Evolutionary conservation across 768 basidiomycete genomes (phyloP), one percentile per base, ranked within the genome.

Genomic region (Mycena chlorophos): DNA sequence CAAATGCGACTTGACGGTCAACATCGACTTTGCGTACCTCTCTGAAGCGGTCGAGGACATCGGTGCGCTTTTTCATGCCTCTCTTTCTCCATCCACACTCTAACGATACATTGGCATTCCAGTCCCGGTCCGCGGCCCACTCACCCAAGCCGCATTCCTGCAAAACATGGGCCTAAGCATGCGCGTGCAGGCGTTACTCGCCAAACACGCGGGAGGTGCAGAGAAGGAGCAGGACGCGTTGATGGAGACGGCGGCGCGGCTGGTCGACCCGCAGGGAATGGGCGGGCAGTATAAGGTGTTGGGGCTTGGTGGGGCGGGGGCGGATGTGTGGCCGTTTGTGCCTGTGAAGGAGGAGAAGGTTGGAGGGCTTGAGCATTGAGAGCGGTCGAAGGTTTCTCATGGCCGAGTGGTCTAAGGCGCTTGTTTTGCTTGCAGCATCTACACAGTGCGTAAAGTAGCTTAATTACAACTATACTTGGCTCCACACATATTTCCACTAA

Each of bases 1-100:
- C 17, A 80, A 89, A 38, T 88, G 90, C 38, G 97, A 99, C 69
- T 73, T 98, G 45, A 99, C 97, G 0, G 87, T 89, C n/a, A 97
- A 98, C 65, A 96, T 99, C 46, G 95, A 99, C 72, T 98, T 98
- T 71, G 83, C 86, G 0, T 91, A 90, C 68, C 77, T 98, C 43
- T 79, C 81, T 65, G 93, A 97, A 72, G 86, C 91, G 0, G 75
- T 94, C 58, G 67, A 69, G 1, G 84, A 81, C 51, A 71, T 83
- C 3, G 89, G 91, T 90, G 55, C 25, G 81, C n/a, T n/a, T n/a
- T n/a, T 68, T 20, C 19, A 26, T 23, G 17, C 12, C 38, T 40
- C 25, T 52, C 47, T 1, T 19, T 27, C 4, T 25, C 3, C 16
- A 5, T 30, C 20, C 47, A 27, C 25, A 23, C 39, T 43, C 26